Base-by-base conservation (phyloP, 108 stramenopile genomes). In the Cyclotella choctawhatcheeana region DNA sequence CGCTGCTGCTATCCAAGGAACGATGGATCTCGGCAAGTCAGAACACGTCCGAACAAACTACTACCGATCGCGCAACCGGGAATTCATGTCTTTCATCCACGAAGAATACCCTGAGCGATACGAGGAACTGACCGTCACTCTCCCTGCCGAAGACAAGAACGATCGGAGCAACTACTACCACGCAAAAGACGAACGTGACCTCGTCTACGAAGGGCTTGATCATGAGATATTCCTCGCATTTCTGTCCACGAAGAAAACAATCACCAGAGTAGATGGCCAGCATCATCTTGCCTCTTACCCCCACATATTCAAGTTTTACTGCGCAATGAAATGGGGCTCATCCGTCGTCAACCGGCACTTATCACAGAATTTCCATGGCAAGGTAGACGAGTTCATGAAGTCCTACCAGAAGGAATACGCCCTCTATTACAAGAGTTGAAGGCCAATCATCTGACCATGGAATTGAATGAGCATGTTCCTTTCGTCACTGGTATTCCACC, bases 401-500 rank as follows among this genome's bases (percentile, higher is more conserved):
- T 4, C 8, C 8, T 48, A 48, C 17, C 12, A 48, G n/a, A 48
- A 48, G 47, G 47, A 48, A 10, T n/a, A n/a, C n/a, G 29, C n/a
- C 55, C 76, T 5, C 44, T 77, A 18, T 44, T 82, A 16, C 21
- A 47, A 17, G 71, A 77, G 25, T 47, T 82, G n/a, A 72, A 73
- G 65, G 22, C 0, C 17, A 27, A 50, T 18, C 47, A 66, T 31
- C 21, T 74, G 7, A 73, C 76, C 5, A 35, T 68, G 21, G 76
- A 77, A n/a, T 50, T 71, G 18, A 78, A 64, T 29, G 47, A 43
- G 17, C 50, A 76, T 47, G 70, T 76, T 24, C 71, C 59, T 18
- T 20, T 8, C 27, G 66, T 76, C 2, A 77, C 82, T 26, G 75
- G 82, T 16, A 43, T 77, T 16, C 82, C 76, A 24, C 82, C 82